Evolutionary conservation across 192 early-diverging fungal genomes (phyloP).

Genomic region (Phycomyces nitens): DNA sequence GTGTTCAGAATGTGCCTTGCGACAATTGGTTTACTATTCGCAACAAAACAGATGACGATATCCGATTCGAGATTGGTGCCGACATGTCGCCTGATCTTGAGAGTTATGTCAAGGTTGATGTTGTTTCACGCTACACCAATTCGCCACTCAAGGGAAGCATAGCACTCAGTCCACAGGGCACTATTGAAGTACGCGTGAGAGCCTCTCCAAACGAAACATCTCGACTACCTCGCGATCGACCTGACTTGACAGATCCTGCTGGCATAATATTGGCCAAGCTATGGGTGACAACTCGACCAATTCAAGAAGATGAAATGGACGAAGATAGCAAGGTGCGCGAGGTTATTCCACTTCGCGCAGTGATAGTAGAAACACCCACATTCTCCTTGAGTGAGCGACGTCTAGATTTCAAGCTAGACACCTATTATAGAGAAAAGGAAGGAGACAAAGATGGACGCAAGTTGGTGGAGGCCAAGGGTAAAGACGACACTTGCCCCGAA

Average conservation of each 20-base stretch:
- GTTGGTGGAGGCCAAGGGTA: not conserved
- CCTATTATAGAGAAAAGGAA: slow-evolving; percentile 41
- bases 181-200: slow-evolving; percentile 66
- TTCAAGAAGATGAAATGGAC: slow-evolving; percentile 33
- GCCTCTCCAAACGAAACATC: slow-evolving; percentile 61
- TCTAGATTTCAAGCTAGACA: slow-evolving; percentile 63
- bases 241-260: slow-evolving; percentile 54
- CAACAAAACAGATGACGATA: slow-evolving; percentile 74
- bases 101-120: slow-evolving; percentile 62
- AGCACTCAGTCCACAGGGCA: slow-evolving; percentile 58
- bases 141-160: slow-evolving; percentile 69
- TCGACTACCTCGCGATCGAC: slow-evolving; percentile 52
- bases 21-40: slow-evolving; percentile 82
- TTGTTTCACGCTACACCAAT: slow-evolving; percentile 78
- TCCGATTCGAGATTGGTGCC: slow-evolving; percentile 72
- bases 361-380: slow-evolving; percentile 61
- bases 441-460: slow-evolving; percentile 11
- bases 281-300: slow-evolving; percentile 57
- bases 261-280: slow-evolving; percentile 68
- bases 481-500: slow-evolving; percentile 18
- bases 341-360: slow-evolving; percentile 62
- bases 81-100: slow-evolving; percentile 58
- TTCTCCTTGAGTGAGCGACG: slow-evolving; percentile 65
- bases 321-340: slow-evolving; percentile 47
- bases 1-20: slow-evolving; percentile 52